Conservation (phyloP, 441 rosid species). For the Aleurites moluccanus region DNA sequence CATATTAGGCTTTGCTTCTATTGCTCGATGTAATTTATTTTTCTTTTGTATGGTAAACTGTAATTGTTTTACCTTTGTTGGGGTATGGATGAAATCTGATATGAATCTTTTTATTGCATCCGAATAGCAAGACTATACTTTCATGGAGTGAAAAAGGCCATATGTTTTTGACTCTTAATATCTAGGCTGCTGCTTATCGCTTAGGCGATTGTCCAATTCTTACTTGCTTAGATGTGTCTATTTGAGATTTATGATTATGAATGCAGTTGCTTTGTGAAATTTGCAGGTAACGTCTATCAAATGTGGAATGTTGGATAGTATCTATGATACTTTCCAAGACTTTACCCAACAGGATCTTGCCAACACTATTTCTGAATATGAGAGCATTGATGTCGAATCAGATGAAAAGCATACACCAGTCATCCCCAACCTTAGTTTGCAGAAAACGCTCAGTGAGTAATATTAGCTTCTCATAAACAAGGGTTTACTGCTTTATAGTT, state of each 20-base stretch:
- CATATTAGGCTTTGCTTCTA: not conserved
- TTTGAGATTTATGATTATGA: slow-evolving; percentile 11
- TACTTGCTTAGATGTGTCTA: slow-evolving; percentile 7
- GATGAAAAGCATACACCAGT: slow-evolving; percentile 37
- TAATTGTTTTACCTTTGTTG: not conserved
- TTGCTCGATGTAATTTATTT: not conserved
- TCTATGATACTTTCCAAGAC: slow-evolving; percentile 72
- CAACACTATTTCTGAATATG: slow-evolving; percentile 37
- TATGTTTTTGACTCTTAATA: not conserved
- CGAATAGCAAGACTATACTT: not conserved
- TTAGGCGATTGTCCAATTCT: not conserved
- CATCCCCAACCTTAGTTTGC: slow-evolving; percentile 18
- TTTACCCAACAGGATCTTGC: slow-evolving; percentile 41
- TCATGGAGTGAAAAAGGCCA: not conserved
- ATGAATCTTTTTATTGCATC: not conserved
- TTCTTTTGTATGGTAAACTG: not conserved
- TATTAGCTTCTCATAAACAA: slow-evolving; percentile 5
- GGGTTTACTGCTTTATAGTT: slow-evolving; percentile 11
- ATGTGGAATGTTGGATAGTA: slow-evolving; percentile 84
- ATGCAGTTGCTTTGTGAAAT: slow-evolving; percentile 14
- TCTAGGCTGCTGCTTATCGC: not conserved
- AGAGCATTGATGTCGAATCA: slow-evolving; percentile 55
- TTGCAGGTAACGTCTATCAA: slow-evolving; percentile 80
- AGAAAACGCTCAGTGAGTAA: slow-evolving; percentile 39
- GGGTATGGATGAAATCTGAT: not conserved